These are phyloP conservation scores for Cordyceps cateniannulata DNA, from an alignment of 2,329 filamentous ascomycete species.

Conservation along the genomic window DNA sequence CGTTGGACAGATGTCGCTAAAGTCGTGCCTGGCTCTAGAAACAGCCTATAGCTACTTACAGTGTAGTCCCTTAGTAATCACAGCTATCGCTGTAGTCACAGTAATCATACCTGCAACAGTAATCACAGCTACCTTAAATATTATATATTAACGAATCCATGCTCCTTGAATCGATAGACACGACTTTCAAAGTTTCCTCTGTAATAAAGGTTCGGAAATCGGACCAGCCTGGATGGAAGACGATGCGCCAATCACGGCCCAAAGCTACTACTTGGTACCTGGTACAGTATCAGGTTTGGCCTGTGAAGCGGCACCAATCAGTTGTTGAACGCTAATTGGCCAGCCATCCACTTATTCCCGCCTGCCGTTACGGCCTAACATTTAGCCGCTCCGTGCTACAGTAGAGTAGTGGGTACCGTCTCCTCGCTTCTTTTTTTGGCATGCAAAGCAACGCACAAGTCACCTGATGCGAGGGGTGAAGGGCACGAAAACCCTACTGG, in stretches of 20 bases:
- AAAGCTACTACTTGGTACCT: too few relatives aligned
- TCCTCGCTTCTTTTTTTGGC: background rate
- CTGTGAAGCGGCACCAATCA: background rate
- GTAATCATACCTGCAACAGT: too few relatives aligned
- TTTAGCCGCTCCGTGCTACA: background rate
- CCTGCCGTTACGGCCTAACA: background rate
- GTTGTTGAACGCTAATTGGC: background rate
- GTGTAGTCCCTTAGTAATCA: too few relatives aligned
- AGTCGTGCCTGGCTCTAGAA: too few relatives aligned
- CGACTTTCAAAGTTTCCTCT: too few relatives aligned
- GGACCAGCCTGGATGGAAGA: background rate
- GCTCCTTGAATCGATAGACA: too few relatives aligned
- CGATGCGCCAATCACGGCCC: slow-evolving; percentile 1
- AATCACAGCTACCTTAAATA: too few relatives aligned
- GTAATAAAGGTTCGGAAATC: slow-evolving; percentile 1
- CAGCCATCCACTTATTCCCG: background rate
- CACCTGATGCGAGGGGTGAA: slow-evolving; percentile 30
- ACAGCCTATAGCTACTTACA: too few relatives aligned
- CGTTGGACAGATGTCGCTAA: too few relatives aligned
- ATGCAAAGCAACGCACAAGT: slow-evolving; percentile 14
- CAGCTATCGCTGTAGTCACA: too few relatives aligned
- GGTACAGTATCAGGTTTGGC: background rate
- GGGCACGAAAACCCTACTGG: slow-evolving; percentile 36
- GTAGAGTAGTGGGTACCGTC: background rate
- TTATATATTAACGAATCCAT: too few relatives aligned